Base-by-base conservation (phyloP, 2,329 filamentous ascomycete species). In the Calonectria crousiana region DNA sequence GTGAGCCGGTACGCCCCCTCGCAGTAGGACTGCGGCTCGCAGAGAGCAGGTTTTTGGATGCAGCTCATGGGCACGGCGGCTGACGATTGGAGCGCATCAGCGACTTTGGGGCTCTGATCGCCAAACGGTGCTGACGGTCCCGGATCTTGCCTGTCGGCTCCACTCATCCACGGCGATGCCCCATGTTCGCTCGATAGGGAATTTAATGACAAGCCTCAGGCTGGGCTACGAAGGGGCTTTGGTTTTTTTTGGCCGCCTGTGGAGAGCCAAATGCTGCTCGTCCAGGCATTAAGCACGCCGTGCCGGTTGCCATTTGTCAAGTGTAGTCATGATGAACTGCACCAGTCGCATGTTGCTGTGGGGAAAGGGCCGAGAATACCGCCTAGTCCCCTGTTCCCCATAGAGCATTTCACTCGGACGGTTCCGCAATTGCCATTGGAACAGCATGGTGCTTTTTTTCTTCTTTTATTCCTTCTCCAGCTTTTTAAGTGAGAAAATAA, bases 321-420 rank as follows among this genome's bases (percentile, higher is more conserved):
- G n/a, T 65, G 68, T n/a, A 65, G 51, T 28, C 56, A 41, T 51
- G 28, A 30, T 8, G 23, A 23, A 62, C 56, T 71, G 71, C 69
- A 74, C 49, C 53, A 20, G 58, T 79, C 75, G 67, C 65, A 20
- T 75, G 74, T 71, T 69, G 70, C 62, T 75, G 76, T 75, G 78
- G 79, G 78, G 79, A 80, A 80, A 79, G 78, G 74, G 28, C 79
- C 76, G 73, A 80, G 77, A 77, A 28, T 71, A 28, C 47, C 49
- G 74, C 77, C 74, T 75, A 76, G 76, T 49, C 47, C 58, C 56
- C 28, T 44, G 65, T 72, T 77, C 76, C 72, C 76, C 77, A 67
- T 72, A 51, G 71, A 53, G 49, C 44, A 67, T 38, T 38, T 51
- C 14, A 30, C 72, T 79, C 73, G 77, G 74, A 34, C 26, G 41